Percentiles rank a stretch among this genome's conserved stretches.
Evolutionary conservation across 2,329 filamentous ascomycete genomes (phyloP).

Genomic region (Fusarium sp.): DNA sequence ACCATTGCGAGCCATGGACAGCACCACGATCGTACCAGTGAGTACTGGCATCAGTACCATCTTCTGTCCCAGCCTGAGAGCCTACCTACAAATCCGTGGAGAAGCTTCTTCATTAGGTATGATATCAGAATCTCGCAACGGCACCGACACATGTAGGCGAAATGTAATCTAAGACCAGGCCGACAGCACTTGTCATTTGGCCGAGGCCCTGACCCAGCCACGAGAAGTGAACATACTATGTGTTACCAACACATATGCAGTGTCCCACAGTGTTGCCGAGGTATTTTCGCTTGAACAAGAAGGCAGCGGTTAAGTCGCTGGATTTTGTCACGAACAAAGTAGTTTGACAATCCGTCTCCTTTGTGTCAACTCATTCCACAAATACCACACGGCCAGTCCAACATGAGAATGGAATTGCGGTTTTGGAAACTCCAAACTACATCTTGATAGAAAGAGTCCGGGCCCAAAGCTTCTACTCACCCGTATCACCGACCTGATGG

Average conservation of each 20-base stretch:
- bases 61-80: neutral
- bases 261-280: constrained; percentile 35
- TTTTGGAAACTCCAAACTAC: neutral
- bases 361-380: neutral
- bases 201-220: constrained; percentile 18
- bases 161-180: neutral
- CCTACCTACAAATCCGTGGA: neutral
- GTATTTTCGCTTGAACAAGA: constrained; percentile 25
- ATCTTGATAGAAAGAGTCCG: neutral
- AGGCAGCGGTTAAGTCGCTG: neutral
- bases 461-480: constrained; percentile 7
- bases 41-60: neutral
- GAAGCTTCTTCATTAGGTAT: neutral
- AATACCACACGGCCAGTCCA: neutral
- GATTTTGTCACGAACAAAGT: neutral
- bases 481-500: constrained; percentile 26
- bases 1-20: neutral
- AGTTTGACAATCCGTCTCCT: neutral
- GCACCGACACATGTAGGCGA: neutral
- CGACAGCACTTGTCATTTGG: constrained; percentile 3
- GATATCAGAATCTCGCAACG: neutral
- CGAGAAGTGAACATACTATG: constrained; percentile 35
- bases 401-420: neutral
- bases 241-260: constrained; percentile 38
- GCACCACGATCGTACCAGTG: neutral